Conservation (phyloP, 2,329 filamentous ascomycete species). For the Xylariomycetidae sp. region DNA sequence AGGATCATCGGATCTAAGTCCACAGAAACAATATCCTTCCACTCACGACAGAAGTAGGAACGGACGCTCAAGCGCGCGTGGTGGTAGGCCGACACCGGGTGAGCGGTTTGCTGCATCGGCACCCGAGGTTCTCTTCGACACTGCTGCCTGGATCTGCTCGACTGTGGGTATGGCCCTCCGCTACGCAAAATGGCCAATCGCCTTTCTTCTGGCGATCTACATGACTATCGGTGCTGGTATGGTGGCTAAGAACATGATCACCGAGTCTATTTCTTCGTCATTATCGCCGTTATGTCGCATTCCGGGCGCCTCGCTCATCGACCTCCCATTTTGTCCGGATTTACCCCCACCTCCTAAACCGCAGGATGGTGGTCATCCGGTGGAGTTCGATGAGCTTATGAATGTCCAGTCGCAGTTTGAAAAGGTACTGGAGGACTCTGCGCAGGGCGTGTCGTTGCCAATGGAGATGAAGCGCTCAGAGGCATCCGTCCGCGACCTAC, state of each 20-base stretch:
- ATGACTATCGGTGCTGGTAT: slow-evolving; percentile 53
- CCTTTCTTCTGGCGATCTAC: slow-evolving; percentile 55
- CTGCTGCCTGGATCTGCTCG: slow-evolving; percentile 44
- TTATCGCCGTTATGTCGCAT: slow-evolving; percentile 65
- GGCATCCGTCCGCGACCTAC: slow-evolving; percentile 65
- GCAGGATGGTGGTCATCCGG: slow-evolving; percentile 20
- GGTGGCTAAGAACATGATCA: slow-evolving; percentile 56
- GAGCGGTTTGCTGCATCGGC: slow-evolving; percentile 30
- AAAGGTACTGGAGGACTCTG: slow-evolving; percentile 62
- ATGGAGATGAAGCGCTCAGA: slow-evolving; percentile 76
- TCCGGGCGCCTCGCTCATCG: slow-evolving; percentile 56
- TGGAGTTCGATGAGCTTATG: slow-evolving; percentile 72
- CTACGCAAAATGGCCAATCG: slow-evolving; percentile 59
- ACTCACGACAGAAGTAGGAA: slow-evolving; percentile 4
- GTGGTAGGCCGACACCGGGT: slow-evolving; percentile 15
- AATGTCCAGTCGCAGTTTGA: slow-evolving; percentile 70
- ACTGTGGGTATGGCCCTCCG: slow-evolving; percentile 54
- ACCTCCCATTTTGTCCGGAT: slow-evolving; percentile 57
- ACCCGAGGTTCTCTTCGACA: slow-evolving; percentile 33
- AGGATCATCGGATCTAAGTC: slow-evolving; percentile 13
- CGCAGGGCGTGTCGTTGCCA: slow-evolving; percentile 60
- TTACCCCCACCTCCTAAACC: slow-evolving; percentile 1
- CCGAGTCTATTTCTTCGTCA: slow-evolving; percentile 52
- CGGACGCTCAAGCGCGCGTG: slow-evolving; percentile 7
- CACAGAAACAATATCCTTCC: slow-evolving; percentile 10